Base-by-base conservation (phyloP, 257 asterid genomes). In the Salvia miltiorrhiza region DNA sequence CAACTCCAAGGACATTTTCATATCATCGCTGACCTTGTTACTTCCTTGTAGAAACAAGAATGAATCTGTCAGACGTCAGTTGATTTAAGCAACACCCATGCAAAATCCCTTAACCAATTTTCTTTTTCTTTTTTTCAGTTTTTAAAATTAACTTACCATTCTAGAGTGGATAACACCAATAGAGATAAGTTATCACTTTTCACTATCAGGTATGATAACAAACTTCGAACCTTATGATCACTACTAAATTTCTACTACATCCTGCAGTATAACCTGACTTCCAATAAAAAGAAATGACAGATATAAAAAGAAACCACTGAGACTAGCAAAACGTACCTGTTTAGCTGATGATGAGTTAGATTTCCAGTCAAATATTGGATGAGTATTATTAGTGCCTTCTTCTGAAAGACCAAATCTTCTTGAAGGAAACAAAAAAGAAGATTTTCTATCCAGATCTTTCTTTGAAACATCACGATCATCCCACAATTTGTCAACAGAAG, bases 401-500 rank as follows among this genome's bases (percentile, higher is more conserved):
- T 85, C 93, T 54, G 91, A 68, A 73, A 85, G 85, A 39, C 93
- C 83, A 73, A 86, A 84, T 73, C 90, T 87, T 84, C 89, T 75
- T 45, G 97, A 85, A 65, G 92, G 83, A 59, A 78, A 82, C n/a
- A 73, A 78, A 65, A 80, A 68, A 64, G 97, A 78, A 32, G 90
- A 66, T 77, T 81, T 89, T 73, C 79, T 81, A 47, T 86, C 94
- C 45, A 64, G 67, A 67, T 85, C 93, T 72, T 90, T 90, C 86
- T 86, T 90, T 70, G 78, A 10, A 55, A 77, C 86, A 28, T 76
- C 94, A 63, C 67, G 87, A 70, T 78, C 85, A 71, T 77, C 88
- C 97, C 95, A 89, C 71, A 87, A 53, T 74, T 82, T 91, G 70
- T 93, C 91, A 69, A 90, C 83, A 70, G 96, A 87, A 67, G 96